phyloP scores from a whole-genome alignment of 2,329 filamentous ascomycete species.

The Apiospora koreana region DNA sequence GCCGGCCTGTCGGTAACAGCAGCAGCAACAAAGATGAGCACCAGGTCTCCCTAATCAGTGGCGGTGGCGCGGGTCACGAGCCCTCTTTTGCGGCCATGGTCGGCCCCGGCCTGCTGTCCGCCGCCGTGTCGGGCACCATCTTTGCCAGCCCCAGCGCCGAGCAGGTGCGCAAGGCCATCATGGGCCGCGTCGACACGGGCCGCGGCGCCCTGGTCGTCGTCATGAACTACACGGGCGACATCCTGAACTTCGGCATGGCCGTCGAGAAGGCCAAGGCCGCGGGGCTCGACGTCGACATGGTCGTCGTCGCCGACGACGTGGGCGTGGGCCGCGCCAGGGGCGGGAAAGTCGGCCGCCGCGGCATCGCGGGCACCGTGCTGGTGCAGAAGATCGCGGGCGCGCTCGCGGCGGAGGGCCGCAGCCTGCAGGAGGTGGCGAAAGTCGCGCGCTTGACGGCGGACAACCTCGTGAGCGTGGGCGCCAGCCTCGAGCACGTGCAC shows the following conservation, averaged over 20 bases:
- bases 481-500: constrained; percentile 88
- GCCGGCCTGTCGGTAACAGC: constrained; percentile 50
- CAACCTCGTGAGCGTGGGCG: constrained; percentile 83
- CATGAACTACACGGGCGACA: constrained; percentile 92
- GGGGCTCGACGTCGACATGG: constrained; percentile 80
- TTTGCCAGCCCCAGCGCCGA: constrained; percentile 81
- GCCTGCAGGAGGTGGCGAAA: constrained; percentile 69
- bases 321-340: constrained; percentile 79
- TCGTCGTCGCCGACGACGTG: constrained; percentile 89
- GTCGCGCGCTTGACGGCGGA: constrained; percentile 71
- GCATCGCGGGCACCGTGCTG: constrained; percentile 87
- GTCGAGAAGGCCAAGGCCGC: constrained; percentile 87
- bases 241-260: constrained; percentile 91
- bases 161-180: constrained; percentile 77
- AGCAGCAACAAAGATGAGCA: constrained; percentile 31
- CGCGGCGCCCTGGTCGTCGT: constrained; percentile 85
- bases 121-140: constrained; percentile 83
- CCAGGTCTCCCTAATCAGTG: constrained; percentile 81
- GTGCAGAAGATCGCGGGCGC: constrained; percentile 91
- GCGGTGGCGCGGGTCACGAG: constrained; percentile 89
- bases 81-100: constrained; percentile 87
- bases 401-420: constrained; percentile 69
- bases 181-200: constrained; percentile 68
- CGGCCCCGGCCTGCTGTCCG: constrained; percentile 76
- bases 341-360: constrained; percentile 89